These are phyloP conservation scores for Aureobasidium sp. DNA, from an alignment of 2,329 filamentous ascomycete species.

Conservation along the genomic window DNA sequence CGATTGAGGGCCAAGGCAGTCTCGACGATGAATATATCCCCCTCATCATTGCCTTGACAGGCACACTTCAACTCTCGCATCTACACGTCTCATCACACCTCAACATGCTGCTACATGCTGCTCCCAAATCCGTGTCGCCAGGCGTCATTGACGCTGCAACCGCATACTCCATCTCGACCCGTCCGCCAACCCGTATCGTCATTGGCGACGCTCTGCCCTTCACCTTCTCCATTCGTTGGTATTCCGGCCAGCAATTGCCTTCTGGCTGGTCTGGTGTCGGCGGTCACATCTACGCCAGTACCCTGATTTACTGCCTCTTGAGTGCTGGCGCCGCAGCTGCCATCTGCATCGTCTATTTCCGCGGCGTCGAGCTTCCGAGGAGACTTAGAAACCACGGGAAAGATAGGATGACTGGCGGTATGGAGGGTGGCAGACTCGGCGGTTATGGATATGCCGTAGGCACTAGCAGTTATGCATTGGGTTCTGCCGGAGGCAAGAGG, in stretches of 20 bases:
- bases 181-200: conserved; percentile 58
- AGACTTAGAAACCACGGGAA: conserved; percentile 50
- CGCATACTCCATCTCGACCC: conserved; percentile 64
- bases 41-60: conserved; percentile 79
- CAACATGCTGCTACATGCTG: conserved; percentile 75
- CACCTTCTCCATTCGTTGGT: conserved; percentile 78
- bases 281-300: conserved; percentile 44
- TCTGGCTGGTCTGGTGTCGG: conserved; percentile 46
- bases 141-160: conserved; percentile 82
- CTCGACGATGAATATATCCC: conserved; percentile 58
- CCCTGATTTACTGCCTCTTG: conserved; percentile 43
- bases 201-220: conserved; percentile 82
- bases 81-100: conserved; percentile 84
- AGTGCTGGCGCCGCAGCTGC: conserved; percentile 42
- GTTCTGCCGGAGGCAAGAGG: conserved; percentile 34
- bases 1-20: conserved; percentile 26
- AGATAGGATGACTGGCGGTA: conserved; percentile 38
- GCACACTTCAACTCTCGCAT: conserved; percentile 80
- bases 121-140: conserved; percentile 44
- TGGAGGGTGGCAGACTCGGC: conserved; percentile 32
- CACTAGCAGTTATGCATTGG: conserved; percentile 33
- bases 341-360: conserved; percentile 48
- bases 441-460: conserved; percentile 39
- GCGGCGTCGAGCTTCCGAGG: conserved; percentile 45
- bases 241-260: conserved; percentile 65